A percentile compares a stretch with the other conserved stretches of the same genome.
Conservation (phyloP, 1,284 basidiomycete species). For the Cutaneotrichosporon curvatum region DNA sequence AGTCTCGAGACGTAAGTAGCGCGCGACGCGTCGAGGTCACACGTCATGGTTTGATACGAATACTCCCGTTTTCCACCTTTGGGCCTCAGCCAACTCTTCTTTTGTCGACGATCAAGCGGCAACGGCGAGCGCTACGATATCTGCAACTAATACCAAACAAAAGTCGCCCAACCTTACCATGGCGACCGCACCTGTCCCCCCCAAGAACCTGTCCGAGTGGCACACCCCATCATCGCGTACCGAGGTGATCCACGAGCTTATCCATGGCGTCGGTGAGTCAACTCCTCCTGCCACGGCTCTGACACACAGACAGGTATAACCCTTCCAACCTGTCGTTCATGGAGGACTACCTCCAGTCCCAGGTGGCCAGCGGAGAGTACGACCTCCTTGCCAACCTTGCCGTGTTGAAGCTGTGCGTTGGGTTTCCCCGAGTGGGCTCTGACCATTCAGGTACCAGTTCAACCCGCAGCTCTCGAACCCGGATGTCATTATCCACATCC, state of each 20-base stretch:
- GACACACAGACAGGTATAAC: conserved; percentile 79
- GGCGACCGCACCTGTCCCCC: conserved; percentile 29
- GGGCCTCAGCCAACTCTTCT: not conserved
- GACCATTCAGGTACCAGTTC: conserved; percentile 79
- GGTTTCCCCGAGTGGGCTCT: not conserved
- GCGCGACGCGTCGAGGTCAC: not conserved
- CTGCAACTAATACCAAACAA: conserved; percentile 1
- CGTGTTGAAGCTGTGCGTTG: conserved; percentile 63
- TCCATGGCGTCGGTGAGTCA: conserved; percentile 77
- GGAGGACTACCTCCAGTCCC: conserved; percentile 89
- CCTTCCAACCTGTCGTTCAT: conserved; percentile 85
- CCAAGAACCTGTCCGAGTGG: conserved; percentile 43
- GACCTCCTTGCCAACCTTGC: conserved; percentile 87
- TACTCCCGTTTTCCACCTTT: conserved; percentile 1
- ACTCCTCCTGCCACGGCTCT: not conserved
- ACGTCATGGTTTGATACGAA: conserved; percentile 5
- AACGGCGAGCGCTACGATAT: conserved; percentile 1
- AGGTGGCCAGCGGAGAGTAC: conserved; percentile 81
- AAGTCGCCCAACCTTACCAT: conserved; percentile 21
- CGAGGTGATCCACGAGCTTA: conserved; percentile 78
- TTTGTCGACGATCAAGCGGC: not conserved
- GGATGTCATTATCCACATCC: conserved; percentile 86
- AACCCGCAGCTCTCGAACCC: conserved; percentile 89
- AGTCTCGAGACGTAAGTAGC: not conserved
- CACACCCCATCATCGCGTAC: conserved; percentile 62